These are phyloP conservation scores for Hanseniaspora thailandica DNA, from an alignment of 805 yeast genomes.

Conservation along the genomic window DNA sequence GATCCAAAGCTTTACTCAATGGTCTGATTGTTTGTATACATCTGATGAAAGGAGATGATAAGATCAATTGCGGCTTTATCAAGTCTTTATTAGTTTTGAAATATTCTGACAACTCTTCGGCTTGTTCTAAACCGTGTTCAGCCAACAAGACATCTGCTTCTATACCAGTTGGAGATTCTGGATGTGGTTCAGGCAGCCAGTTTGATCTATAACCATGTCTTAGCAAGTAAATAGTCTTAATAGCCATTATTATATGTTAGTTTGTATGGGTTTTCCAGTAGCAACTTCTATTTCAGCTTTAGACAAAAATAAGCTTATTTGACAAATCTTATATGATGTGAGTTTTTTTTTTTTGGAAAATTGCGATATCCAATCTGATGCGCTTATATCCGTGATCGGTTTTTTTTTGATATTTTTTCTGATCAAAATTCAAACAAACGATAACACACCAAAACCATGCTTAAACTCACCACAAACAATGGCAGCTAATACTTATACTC, in stretches of 20 bases:
- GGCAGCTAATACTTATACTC: neutral
- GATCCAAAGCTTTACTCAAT: constrained; percentile 44
- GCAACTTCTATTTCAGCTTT: too few species aligned
- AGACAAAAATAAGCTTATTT: neutral
- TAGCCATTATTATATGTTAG: too few species aligned
- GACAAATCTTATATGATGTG: neutral
- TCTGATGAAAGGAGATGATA: constrained; percentile 78
- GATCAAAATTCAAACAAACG: neutral
- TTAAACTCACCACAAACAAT: neutral
- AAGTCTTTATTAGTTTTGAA: constrained; percentile 15
- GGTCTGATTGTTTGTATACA: constrained; percentile 77
- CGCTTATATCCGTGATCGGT: neutral
- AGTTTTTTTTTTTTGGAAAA: too few species aligned
- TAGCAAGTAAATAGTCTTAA: constrained; percentile 55
- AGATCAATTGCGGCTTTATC: constrained; percentile 58
- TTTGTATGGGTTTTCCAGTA: too few species aligned
- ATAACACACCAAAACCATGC: neutral
- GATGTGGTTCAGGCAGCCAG: constrained; percentile 65
- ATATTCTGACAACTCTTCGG: constrained; percentile 60
- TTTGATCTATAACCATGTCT: constrained; percentile 87
- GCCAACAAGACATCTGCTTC: constrained; percentile 84
- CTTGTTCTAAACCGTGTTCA: constrained; percentile 78
- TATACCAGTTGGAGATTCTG: constrained; percentile 76
- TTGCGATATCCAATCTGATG: neutral
- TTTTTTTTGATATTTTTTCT: too few species aligned